Evolutionary conservation across 225 moss, liverwort and hornwort species (phyloP), one percentile per base, ranked within the genome.

Genomic region (Polytrichum commune): DNA sequence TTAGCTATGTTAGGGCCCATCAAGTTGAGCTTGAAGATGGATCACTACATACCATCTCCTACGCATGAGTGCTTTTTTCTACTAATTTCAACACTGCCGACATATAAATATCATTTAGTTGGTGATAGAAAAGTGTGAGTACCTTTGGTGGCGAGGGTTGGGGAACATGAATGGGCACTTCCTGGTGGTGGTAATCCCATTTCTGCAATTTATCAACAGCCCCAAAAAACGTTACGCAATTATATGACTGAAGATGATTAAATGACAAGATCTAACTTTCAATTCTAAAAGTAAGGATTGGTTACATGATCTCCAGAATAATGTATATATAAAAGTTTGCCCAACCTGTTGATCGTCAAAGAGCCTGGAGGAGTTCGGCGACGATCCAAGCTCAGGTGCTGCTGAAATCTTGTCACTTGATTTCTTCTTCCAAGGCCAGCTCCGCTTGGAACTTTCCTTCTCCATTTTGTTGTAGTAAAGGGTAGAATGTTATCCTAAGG

Each of bases 391-490:
- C 63, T 80, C 79, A 8, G 79, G 79, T 8, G 79, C 74, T 7
- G 74, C 79, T 29, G 79, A 79, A 30, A 79, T 74, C 71, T 71
- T 80, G 29, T 80, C 80, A 28, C 54, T 68, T 4, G 80, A 68
- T 70, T 80, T 80, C 67, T 80, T 80, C 72, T 80, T 80, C 80
- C 80, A 80, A 23, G 80, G 80, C 80, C 80, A 80, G 53, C 80
- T 75, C 29, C 80, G 75, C 32, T 80, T 80, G 1, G 80, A 62
- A 8, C 67, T 46, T 64, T 80, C 80, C 62, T 75, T 75, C 80
- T 80, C 80, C 62, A 62, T 62, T 46, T 46, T 46, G 46, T 46
- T 16, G 46, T 46, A 13, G 46, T 16, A 13, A 13, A 46, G 46
- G 46, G 16, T 46, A 46, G 46, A 46, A 46, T 16, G 46, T 46